Conservation (phyloP, 106 monocot species). For the Amphibolis antarctica region DNA sequence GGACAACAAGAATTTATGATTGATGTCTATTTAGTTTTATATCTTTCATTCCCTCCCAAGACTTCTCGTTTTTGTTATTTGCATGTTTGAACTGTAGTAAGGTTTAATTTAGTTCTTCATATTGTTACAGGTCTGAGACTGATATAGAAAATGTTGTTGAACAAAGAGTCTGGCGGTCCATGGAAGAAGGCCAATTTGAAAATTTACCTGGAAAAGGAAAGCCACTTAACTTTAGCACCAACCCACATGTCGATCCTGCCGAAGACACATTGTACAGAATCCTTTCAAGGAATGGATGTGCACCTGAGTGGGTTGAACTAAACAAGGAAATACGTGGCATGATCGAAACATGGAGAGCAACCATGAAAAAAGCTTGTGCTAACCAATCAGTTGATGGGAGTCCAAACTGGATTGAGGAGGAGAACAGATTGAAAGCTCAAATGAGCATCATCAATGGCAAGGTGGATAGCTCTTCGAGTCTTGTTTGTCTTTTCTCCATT, state of each 20-base stretch:
- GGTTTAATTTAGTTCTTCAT: not conserved
- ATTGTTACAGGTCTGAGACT: conserved; percentile 63
- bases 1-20: no score
- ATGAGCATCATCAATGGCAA: conserved; percentile 67
- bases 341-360: conserved; percentile 46
- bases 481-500: conserved; percentile 1
- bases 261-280: conserved; percentile 92
- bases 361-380: conserved; percentile 42
- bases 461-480: conserved; percentile 13
- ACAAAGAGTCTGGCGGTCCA: conserved; percentile 84
- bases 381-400: conserved; percentile 11
- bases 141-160: conserved; percentile 86
- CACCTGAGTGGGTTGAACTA: conserved; percentile 91
- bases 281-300: conserved; percentile 77
- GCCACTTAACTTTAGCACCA: conserved; percentile 55
- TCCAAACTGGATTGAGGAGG: conserved; percentile 30
- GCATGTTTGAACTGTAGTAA: not conserved
- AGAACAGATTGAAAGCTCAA: conserved; percentile 32
- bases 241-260: conserved; percentile 86
- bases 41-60: no score
- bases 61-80: no score
- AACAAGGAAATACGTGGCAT: conserved; percentile 76
- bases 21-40: no score
- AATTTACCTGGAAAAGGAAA: conserved; percentile 90
- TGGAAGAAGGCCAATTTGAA: conserved; percentile 97